A percentile compares a stretch with the other conserved stretches of the same genome.
These are phyloP conservation scores for Arthrobotrys sphaeroides DNA, from an alignment of 2,329 filamentous ascomycete species.

Conservation along the genomic window DNA sequence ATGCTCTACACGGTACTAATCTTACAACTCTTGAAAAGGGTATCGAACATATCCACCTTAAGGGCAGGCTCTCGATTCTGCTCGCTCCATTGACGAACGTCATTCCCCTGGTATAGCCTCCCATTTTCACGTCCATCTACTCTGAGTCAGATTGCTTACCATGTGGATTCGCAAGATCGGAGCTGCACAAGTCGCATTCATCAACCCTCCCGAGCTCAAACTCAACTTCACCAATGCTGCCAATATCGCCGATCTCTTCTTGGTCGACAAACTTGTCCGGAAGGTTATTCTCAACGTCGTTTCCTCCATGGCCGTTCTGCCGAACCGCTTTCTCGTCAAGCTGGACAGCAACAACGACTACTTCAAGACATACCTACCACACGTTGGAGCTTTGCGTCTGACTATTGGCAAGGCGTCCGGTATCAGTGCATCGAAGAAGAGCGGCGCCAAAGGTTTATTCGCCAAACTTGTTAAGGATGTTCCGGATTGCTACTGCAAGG, in stretches of 20 bases:
- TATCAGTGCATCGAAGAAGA: conserved; percentile 60
- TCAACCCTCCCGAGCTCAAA: conserved; percentile 64
- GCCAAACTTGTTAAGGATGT: conserved; percentile 64
- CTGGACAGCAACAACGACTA: conserved; percentile 64
- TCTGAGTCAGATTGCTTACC: conserved; percentile 8
- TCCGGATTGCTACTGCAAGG: conserved; percentile 65
- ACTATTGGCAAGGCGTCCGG: conserved; percentile 63
- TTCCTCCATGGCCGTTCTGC: conserved; percentile 64
- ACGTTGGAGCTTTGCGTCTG: conserved; percentile 63
- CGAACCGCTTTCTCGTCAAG: conserved; percentile 66
- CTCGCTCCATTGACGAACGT: conserved; percentile 64
- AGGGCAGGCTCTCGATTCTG: conserved; percentile 63
- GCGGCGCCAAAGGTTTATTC: conserved; percentile 61
- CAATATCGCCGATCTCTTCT: conserved; percentile 62
- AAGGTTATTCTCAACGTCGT: conserved; percentile 64
- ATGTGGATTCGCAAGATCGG: conserved; percentile 63
- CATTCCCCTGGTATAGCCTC: conserved; percentile 64
- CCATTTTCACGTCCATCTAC: conserved; percentile 25
- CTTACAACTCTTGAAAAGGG: conserved; percentile 60
- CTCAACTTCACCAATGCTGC: conserved; percentile 65
- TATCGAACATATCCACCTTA: conserved; percentile 63
- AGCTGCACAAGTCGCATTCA: conserved; percentile 65
- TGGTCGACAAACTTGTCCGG: conserved; percentile 63
- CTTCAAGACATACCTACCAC: conserved; percentile 65
- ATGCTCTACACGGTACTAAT: not conserved